phyloP scores from a whole-genome alignment of 129 eudicot genomes.

The Centaurea solstitialis region DNA sequence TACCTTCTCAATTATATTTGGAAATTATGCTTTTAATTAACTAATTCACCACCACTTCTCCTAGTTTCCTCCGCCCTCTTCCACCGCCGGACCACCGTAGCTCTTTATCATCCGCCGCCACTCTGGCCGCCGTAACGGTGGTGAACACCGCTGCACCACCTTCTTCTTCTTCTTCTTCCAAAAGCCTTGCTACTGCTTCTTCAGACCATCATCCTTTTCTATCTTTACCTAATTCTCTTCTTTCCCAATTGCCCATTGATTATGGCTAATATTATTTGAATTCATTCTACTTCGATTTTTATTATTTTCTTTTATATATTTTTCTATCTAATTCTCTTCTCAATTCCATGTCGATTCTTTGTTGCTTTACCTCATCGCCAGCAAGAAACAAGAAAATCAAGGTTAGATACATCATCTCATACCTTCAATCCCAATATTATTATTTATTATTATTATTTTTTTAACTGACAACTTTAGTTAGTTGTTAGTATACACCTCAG shows the following conservation, averaged over 20 bases:
- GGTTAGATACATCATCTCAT: constrained; percentile 12
- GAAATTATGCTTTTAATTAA: not conserved
- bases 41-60: not conserved
- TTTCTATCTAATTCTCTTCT: not conserved
- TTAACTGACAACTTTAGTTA: no score
- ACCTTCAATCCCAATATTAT: not conserved
- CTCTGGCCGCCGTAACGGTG: constrained; percentile 37
- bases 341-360: constrained; percentile 27
- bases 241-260: constrained; percentile 31
- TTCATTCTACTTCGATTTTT: not conserved
- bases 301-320: not conserved
- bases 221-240: constrained; percentile 13
- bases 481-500: no score
- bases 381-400: constrained; percentile 22
- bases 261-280: constrained; percentile 35
- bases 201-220: constrained; percentile 17
- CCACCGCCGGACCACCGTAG: constrained; percentile 25
- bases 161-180: constrained; percentile 11
- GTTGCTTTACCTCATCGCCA: constrained; percentile 30
- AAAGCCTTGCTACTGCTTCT: no score
- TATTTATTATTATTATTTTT: no score
- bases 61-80: constrained; percentile 31
- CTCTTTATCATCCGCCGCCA: constrained; percentile 30
- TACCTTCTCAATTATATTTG: not conserved
- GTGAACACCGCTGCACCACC: not conserved